These are phyloP conservation scores for Xerocomus nothofagi DNA, from an alignment of 1,284 basidiomycete genomes.

Conservation along the genomic window DNA sequence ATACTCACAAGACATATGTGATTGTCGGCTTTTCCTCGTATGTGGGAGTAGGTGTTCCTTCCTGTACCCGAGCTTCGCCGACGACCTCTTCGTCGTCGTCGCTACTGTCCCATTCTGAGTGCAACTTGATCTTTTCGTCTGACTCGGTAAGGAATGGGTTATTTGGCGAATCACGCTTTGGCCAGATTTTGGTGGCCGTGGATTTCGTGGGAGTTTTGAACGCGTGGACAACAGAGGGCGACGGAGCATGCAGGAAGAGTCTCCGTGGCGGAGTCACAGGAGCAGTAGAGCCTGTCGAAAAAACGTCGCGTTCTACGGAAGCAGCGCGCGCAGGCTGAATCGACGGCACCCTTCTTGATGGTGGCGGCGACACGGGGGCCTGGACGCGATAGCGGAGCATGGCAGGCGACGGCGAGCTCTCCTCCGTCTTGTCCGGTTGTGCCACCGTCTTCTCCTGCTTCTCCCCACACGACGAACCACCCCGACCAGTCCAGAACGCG, in stretches of 20 bases:
- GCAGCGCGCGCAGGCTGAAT: slow-evolving; percentile 26
- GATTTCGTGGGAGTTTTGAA: slow-evolving; percentile 27
- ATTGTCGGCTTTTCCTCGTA: slow-evolving; percentile 49
- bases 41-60: slow-evolving; percentile 31
- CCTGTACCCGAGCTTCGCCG: slow-evolving; percentile 27
- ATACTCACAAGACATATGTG: slow-evolving; percentile 51
- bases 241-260: slow-evolving; percentile 23
- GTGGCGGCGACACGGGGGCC: slow-evolving; percentile 41
- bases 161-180: slow-evolving; percentile 51
- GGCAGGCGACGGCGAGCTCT: slow-evolving; percentile 27
- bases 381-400: slow-evolving; percentile 30
- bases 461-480: slow-evolving; percentile 10
- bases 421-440: slow-evolving; percentile 13
- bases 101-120: slow-evolving; percentile 34
- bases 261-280: slow-evolving; percentile 29
- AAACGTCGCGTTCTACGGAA: slow-evolving; percentile 20
- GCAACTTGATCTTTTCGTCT: slow-evolving; percentile 9
- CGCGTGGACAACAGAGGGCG: not conserved
- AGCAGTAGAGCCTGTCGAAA: not conserved
- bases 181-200: slow-evolving; percentile 29
- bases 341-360: slow-evolving; percentile 34
- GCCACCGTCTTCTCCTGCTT: slow-evolving; percentile 7
- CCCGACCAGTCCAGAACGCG: slow-evolving; percentile 35
- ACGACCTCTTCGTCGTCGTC: slow-evolving; percentile 30
- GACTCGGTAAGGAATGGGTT: slow-evolving; percentile 49